Evolutionary conservation across 441 rosid genomes (phyloP).

Genomic region (Jatropha multifida): DNA sequence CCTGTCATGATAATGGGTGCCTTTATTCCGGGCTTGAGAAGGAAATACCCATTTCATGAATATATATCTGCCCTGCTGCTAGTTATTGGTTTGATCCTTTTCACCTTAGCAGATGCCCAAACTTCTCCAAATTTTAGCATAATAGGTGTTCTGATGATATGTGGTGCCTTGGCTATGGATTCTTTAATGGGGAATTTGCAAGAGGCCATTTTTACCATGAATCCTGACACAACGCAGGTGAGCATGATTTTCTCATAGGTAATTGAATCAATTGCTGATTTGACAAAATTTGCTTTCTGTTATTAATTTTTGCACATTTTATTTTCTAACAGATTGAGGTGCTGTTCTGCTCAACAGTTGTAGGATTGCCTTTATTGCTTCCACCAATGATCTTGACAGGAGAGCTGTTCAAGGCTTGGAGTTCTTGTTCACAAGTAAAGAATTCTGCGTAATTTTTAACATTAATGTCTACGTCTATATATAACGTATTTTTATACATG

Average conservation of each 20-base stretch:
- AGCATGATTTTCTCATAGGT: not conserved
- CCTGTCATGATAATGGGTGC: constrained; percentile 93
- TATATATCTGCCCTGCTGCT: constrained; percentile 72
- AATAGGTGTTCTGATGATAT: constrained; percentile 72
- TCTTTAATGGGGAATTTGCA: constrained; percentile 84
- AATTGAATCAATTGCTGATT: constrained; percentile 7
- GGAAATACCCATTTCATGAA: constrained; percentile 71
- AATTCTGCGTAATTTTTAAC: not conserved
- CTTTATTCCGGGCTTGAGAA: constrained; percentile 75
- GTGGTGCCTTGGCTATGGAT: constrained; percentile 68
- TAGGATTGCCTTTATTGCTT: constrained; percentile 77
- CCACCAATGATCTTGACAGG: constrained; percentile 82
- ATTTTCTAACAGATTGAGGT: constrained; percentile 61
- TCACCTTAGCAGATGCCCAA: constrained; percentile 77
- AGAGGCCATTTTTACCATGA: constrained; percentile 85
- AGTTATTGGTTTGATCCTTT: constrained; percentile 66
- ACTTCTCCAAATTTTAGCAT: constrained; percentile 73
- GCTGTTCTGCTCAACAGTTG: constrained; percentile 76
- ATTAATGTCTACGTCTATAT: not conserved
- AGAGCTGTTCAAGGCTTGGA: constrained; percentile 82
- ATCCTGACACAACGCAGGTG: constrained; percentile 81
- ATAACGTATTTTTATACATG: not conserved
- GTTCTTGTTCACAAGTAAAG: constrained; percentile 65
- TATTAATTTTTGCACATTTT: not conserved
- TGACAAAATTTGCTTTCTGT: not conserved